Evolutionary conservation across 2,329 filamentous ascomycete genomes (phyloP), one percentile per base, ranked within the genome.

Genomic region (Alternaria triticina): DNA sequence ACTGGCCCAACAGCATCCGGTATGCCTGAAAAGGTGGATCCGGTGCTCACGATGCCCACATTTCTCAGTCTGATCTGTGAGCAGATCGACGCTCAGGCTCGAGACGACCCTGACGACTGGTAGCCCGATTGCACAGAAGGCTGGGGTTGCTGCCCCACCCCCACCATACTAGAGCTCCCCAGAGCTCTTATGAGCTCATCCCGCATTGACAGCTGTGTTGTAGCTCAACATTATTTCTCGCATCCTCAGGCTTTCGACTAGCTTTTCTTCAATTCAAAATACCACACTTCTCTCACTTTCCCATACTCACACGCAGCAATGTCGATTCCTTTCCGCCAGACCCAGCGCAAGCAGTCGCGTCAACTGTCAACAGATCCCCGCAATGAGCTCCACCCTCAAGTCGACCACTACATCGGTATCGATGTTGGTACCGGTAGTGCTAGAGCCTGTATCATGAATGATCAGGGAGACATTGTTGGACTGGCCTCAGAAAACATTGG

Each of bases 391-490:
- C 83, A 83, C 57, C 82, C 86, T 44, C 84, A 87, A 64, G 79
- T 85, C 68, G 85, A 88, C 72, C 87, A 90, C 75, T 90, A 87
- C 78, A 89, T 98, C 76, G 95, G 95, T 65, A 93, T 99, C 72
- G 96, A 99, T 83, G 95, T 99, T 54, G 96, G 96, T 56, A 99
- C 96, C 20, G 96, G 96, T 59, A 97, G 93, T 79, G 96, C 95
- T 43, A 89, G 96, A 77, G 96, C 96, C 58, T 98, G 96, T 82
- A 93, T 99, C 77, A 97, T 99, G 81, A 93, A 98, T 79, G 87
- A 90, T 66, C 90, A 91, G 44, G 96, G 96, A 57, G 93, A 97
- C 77, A 98, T 99, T 82, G 87, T 91, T 45, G 84, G 84, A 63
- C 68, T 86, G 65, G 85, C 85, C 59, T 84, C 83, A 66, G 79